A percentile compares a stretch with the other conserved stretches of the same genome.
Conservation (phyloP, 1,284 basidiomycete genomes). For the Schizophyllum commune region DNA sequence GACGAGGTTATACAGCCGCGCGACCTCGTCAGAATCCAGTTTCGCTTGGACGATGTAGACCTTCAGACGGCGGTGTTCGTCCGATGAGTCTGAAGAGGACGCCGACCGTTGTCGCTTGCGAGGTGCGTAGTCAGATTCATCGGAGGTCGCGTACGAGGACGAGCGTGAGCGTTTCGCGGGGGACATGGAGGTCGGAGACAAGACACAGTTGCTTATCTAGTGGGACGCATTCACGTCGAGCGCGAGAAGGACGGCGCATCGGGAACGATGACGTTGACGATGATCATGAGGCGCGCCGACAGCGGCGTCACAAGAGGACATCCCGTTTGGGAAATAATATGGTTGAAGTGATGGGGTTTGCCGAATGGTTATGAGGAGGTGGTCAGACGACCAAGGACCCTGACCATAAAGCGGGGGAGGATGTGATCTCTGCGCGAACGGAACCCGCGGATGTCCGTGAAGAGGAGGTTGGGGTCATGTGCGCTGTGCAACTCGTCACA, state of each 20-base stretch:
- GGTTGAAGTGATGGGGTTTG: no score
- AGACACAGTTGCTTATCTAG: neutral
- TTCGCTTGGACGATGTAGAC: constrained; percentile 58
- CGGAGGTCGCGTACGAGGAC: neutral
- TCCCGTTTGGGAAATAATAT: neutral
- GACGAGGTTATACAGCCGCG: constrained; percentile 39
- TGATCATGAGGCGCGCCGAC: neutral
- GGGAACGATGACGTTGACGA: neutral
- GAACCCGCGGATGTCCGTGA: neutral
- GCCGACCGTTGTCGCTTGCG: neutral
- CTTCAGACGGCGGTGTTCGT: constrained; percentile 17
- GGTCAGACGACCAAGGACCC: no score
- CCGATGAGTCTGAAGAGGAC: neutral
- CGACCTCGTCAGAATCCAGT: constrained; percentile 33
- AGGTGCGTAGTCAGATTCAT: neutral
- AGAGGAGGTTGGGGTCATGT: neutral
- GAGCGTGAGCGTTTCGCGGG: neutral
- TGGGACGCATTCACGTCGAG: no score
- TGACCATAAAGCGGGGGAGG: no score
- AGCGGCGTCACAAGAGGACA: neutral
- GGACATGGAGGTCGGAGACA: neutral
- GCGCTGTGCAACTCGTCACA: neutral
- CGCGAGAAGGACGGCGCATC: no score
- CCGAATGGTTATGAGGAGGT: no score
- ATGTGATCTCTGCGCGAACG: no score